Evolutionary conservation across 176 grass and related monocot species (phyloP).

Genomic region (Rhynchospora pubera): DNA sequence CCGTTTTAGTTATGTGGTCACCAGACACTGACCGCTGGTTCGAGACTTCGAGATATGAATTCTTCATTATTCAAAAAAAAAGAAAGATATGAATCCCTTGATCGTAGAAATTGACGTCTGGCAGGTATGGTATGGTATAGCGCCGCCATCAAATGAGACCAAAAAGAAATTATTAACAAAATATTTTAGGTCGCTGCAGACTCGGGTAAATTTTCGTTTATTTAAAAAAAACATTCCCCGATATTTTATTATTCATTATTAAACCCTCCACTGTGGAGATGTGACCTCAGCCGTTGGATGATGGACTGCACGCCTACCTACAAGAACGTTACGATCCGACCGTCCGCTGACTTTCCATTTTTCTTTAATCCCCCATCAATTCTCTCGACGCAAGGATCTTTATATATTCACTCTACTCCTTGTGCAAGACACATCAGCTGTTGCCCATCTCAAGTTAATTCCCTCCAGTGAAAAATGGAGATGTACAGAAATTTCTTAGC

Average conservation of each 20-base stretch:
- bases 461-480: not conserved
- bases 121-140: not conserved
- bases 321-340: not conserved
- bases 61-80: not conserved
- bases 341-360: not conserved
- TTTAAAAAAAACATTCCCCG: too few species aligned
- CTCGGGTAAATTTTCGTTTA: too few species aligned
- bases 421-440: not conserved
- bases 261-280: too few species aligned
- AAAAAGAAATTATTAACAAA: not conserved
- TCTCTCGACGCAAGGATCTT: not conserved
- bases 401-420: not conserved
- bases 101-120: not conserved
- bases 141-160: not conserved
- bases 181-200: not conserved
- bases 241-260: not conserved
- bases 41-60: not conserved
- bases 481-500: not conserved
- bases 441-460: not conserved
- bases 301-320: not conserved
- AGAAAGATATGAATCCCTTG: not conserved
- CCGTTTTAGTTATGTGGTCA: not conserved
- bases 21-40: not conserved
- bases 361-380: not conserved
- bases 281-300: not conserved